A percentile compares a stretch with the other conserved stretches of the same genome.
Evolutionary conservation across 257 asterid species (phyloP).

Genomic region (Przewalskia tangutica): DNA sequence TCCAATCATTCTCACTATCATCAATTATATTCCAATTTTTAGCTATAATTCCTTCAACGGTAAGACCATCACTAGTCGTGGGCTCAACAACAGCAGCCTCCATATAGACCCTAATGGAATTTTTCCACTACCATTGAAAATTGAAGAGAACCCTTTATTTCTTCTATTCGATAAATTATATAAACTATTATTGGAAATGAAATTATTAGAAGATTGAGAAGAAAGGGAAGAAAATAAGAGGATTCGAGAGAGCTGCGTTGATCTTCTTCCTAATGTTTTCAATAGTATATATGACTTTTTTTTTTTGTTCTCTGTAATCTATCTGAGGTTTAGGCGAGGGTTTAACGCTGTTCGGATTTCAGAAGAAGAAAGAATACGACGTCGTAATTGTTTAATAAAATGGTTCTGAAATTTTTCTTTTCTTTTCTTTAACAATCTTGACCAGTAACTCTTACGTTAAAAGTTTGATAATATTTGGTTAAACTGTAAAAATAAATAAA

Average conservation of each 20-base stretch:
- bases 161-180: neutral
- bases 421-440: neutral
- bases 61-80: conserved; percentile 69
- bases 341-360: neutral
- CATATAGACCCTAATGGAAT: conserved; percentile 14
- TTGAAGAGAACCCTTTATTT: conserved; percentile 11
- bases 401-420: neutral
- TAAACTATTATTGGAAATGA: conserved; percentile 6
- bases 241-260: conserved; percentile 4
- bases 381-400: neutral
- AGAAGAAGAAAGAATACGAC: neutral
- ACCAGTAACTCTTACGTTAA: too few relatives aligned
- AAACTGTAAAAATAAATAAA: neutral
- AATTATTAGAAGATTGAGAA: conserved; percentile 16
- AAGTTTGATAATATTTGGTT: too few relatives aligned
- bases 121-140: too few relatives aligned
- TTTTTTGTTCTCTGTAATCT: neutral
- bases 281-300: conserved; percentile 42
- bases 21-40: conserved; percentile 64
- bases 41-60: conserved; percentile 68
- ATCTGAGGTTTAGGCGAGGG: conserved; percentile 5
- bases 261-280: conserved; percentile 21
- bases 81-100: conserved; percentile 50
- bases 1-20: conserved; percentile 79
- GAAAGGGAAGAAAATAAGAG: conserved; percentile 30